A percentile compares a stretch with the other conserved stretches of the same genome.
These are phyloP conservation scores for Fraxinus latifolia DNA, from an alignment of 305 asterid genomes.

Conservation along the genomic window DNA sequence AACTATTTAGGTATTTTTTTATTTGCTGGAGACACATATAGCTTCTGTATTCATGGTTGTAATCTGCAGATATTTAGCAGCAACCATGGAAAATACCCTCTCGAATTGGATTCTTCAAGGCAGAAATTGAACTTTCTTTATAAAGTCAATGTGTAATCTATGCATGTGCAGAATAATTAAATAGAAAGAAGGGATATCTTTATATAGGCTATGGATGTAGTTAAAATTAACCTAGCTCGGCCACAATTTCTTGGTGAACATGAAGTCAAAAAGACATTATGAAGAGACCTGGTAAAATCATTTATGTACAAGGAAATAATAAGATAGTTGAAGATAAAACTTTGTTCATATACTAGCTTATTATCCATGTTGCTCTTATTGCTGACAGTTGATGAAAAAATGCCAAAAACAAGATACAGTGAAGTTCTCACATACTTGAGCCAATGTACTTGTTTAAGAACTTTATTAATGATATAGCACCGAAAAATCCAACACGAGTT, in stretches of 20 bases:
- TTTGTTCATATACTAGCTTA: not conserved
- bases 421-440: not conserved
- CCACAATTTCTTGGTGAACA: not conserved
- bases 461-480: not conserved
- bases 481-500: not conserved
- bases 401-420: not conserved
- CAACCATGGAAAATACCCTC: not conserved
- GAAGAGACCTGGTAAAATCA: not conserved
- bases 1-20: not conserved
- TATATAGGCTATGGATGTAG: not conserved
- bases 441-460: not conserved
- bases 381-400: not conserved
- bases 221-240: not conserved
- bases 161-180: not conserved
- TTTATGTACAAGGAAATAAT: not conserved
- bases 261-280: not conserved
- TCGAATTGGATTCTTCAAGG: not conserved
- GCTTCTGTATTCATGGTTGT: not conserved
- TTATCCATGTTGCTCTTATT: not conserved
- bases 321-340: not conserved
- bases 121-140: not conserved
- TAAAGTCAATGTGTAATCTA: not conserved
- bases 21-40: not conserved
- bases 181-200: not conserved
- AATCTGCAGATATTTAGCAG: not conserved